Evolutionary conservation across 164 flowering plant genomes (phyloP).

Genomic region (Vitis amurensis): DNA sequence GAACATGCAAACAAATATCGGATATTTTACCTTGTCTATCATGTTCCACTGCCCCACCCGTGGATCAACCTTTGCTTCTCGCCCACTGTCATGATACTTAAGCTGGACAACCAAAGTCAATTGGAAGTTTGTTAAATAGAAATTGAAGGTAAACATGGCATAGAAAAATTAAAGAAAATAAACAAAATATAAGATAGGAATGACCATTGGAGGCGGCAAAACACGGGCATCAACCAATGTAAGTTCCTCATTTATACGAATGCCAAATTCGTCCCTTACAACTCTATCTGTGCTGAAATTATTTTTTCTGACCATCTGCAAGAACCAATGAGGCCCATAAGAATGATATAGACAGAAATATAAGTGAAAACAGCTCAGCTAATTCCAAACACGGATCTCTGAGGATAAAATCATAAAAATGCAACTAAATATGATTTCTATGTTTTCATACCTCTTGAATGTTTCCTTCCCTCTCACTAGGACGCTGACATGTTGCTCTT

Average conservation of each 20-base stretch:
- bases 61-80: constrained; percentile 49
- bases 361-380: background rate
- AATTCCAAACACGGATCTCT: no score
- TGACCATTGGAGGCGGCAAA: constrained; percentile 73
- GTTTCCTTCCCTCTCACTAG: constrained; percentile 30
- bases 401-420: background rate
- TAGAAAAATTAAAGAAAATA: background rate
- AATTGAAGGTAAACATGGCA: background rate
- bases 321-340: background rate
- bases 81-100: constrained; percentile 62
- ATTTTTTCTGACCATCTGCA: constrained; percentile 47
- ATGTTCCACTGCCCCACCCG: constrained; percentile 89
- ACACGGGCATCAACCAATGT: constrained; percentile 68
- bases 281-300: constrained; percentile 21
- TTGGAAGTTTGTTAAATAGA: background rate
- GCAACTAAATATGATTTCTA: background rate
- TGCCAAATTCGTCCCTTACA: constrained; percentile 65
- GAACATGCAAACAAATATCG: no score
- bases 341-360: background rate
- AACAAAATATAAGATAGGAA: background rate
- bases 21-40: constrained; percentile 62
- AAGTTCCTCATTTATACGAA: constrained; percentile 32
- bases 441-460: constrained; percentile 35
- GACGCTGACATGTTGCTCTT: constrained; percentile 71
- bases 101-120: constrained; percentile 42